These are phyloP conservation scores for Solanum paucissectum DNA, from an alignment of 257 asterid genomes.

Conservation along the genomic window DNA sequence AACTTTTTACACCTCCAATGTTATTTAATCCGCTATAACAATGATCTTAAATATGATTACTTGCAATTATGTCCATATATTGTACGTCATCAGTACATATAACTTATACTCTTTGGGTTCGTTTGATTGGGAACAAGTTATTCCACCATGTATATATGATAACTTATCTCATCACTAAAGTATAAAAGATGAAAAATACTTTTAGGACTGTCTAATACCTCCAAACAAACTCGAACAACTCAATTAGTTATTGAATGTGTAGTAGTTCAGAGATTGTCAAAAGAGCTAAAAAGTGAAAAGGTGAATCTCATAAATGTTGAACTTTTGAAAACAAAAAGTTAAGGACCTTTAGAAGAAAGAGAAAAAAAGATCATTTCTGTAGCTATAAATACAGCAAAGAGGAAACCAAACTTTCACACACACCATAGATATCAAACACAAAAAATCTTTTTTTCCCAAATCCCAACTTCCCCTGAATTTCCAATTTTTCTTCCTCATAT, in stretches of 20 bases:
- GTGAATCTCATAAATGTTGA: conserved; percentile 25
- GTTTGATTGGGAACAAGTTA: no score
- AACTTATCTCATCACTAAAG: no score
- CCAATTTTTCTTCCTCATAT: not conserved
- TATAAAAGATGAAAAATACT: no score
- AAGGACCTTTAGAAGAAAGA: not conserved
- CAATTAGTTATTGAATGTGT: not conserved
- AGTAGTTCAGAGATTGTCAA: not conserved
- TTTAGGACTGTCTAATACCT: no score
- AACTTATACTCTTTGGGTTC: not conserved
- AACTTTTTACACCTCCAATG: not conserved
- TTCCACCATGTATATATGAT: no score
- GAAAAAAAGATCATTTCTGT: not conserved
- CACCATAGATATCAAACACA: not conserved
- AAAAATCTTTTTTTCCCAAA: not conserved
- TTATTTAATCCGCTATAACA: not conserved
- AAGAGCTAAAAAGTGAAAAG: conserved; percentile 6
- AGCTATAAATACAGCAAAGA: conserved; percentile 42
- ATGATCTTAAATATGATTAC: no score
- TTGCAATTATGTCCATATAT: not conserved
- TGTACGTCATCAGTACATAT: not conserved
- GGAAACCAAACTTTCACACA: not conserved
- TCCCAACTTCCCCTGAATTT: not conserved
- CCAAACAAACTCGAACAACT: not conserved
- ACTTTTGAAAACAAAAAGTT: not conserved